Base-by-base conservation (phyloP, 164 flowering plant species). In the Vitis cinerea region DNA sequence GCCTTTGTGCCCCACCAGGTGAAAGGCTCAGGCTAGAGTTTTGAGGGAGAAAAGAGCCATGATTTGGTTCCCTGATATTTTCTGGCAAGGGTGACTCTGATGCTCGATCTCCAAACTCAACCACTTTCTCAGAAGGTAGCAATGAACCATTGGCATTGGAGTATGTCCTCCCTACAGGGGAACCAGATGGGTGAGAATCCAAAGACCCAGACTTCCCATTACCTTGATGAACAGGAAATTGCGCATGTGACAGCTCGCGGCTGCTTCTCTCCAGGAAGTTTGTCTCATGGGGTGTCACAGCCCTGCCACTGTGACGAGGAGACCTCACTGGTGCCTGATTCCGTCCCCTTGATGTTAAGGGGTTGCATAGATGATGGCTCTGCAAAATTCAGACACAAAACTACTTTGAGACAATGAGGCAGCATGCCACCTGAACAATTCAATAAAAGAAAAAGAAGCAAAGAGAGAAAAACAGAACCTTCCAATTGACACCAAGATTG, bases 341-440 rank as follows among this genome's bases (percentile, higher is more conserved):
- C 71, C 90, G 83, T 71, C 86, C 90, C 74, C 88, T 86, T 58
- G 76, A 72, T 12, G 75, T 37, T 6, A 74, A 71, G 1, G 79
- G 62, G 71, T 80, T 83, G 19, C 84, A 86, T 77, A 80, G 75
- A 67, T 81, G 82, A 68, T 80, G 88, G 70, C 81, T 88, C 98
- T 91, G 88, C 87, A 83, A 72, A 75, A 72, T 48, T 17, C 31
- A 61, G 65, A 3, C 31, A 67, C 27, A 37, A 70, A 73, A 63
- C 29, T 59, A 73, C 15, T 30, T 59, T 57, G 54, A 76, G 27
- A 62, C 13, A 55, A 29, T 19, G 51, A 69, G 51, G 59, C 57
- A 31, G 44, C 27, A 62, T 9, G 9, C 48, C 60, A 69, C 62
- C 66, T 8, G n/a, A 63, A 64, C 47, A 69, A 50, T 64, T 29